Percentiles rank a stretch among this genome's conserved stretches.
Evolutionary conservation across 129 eudicot species (phyloP).

Genomic region (Helianthus tuberosus): DNA sequence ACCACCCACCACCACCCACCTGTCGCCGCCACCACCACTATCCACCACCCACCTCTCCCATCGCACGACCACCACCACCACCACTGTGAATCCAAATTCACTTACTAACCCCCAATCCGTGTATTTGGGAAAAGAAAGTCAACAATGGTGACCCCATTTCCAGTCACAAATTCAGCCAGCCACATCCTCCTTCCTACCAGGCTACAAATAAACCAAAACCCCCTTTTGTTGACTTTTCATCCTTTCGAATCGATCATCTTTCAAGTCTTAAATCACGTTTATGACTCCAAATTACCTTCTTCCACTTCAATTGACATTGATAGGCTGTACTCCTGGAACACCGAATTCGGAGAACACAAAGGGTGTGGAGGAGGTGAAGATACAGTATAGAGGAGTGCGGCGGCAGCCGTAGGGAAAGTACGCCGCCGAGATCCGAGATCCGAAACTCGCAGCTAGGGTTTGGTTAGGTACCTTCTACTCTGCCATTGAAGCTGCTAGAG

Average conservation of each 20-base stretch:
- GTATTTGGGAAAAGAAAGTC: background rate
- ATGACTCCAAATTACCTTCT: background rate
- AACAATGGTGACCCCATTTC: background rate
- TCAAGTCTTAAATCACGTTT: background rate
- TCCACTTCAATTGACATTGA: no score
- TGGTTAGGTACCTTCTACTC: constrained; percentile 30
- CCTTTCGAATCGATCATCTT: no score
- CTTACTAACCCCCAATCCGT: no score
- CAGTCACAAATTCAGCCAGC: no score
- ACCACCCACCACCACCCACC: no score
- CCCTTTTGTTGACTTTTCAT: no score
- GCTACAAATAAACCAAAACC: no score
- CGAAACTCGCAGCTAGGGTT: constrained; percentile 28
- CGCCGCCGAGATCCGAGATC: constrained; percentile 42
- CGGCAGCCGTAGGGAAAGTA: constrained; percentile 35
- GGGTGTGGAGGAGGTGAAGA: background rate
- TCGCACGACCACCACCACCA: no score
- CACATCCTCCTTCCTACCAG: no score
- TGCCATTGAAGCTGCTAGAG: constrained; percentile 28
- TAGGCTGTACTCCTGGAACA: background rate
- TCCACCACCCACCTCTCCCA: no score
- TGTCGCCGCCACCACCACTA: no score
- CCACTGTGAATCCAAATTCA: no score
- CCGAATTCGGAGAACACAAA: constrained; percentile 1
- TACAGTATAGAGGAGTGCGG: constrained; percentile 35